phyloP scores from a whole-genome alignment of 1,284 basidiomycete genomes.

The Meira nashicola region DNA sequence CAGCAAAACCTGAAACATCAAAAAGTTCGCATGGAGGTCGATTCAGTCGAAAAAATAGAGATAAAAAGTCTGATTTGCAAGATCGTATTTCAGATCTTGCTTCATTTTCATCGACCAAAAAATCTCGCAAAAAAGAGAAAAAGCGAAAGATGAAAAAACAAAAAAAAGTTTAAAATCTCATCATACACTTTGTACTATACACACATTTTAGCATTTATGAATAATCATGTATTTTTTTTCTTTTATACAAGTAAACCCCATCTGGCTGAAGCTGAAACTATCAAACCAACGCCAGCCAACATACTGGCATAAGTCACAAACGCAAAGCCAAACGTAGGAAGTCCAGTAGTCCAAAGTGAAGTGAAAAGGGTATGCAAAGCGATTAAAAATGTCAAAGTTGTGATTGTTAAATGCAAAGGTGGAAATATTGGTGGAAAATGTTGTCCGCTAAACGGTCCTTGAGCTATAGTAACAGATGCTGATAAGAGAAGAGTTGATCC shows the following conservation, averaged over 20 bases:
- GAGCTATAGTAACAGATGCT: conserved; percentile 35
- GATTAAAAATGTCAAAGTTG: conserved; percentile 29
- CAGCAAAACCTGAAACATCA: too few relatives aligned
- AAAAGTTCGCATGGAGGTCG: too few relatives aligned
- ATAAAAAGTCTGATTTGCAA: too few relatives aligned
- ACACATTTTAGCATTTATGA: too few relatives aligned
- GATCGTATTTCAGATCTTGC: too few relatives aligned
- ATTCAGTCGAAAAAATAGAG: too few relatives aligned
- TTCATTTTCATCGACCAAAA: too few relatives aligned
- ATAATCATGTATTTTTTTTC: too few relatives aligned
- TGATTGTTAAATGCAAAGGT: conserved; percentile 18
- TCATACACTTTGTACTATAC: too few relatives aligned
- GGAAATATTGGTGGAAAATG: conserved; percentile 28
- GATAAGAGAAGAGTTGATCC: conserved; percentile 37
- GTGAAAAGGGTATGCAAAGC: conserved; percentile 35
- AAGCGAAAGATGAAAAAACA: too few relatives aligned
- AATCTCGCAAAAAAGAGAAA: too few relatives aligned
- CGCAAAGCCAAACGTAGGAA: conserved; percentile 38
- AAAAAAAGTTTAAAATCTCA: too few relatives aligned
- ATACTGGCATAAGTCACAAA: conserved; percentile 38
- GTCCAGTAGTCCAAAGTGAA: conserved; percentile 31
- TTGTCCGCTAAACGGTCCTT: conserved; percentile 26
- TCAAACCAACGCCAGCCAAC: conserved; percentile 37
- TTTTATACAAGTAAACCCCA: conserved; percentile 38
- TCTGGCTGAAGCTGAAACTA: conserved; percentile 32